These are phyloP conservation scores for Kalanchoe fedtschenkoi DNA, from an alignment of 164 flowering plant genomes.

Conservation along the genomic window DNA sequence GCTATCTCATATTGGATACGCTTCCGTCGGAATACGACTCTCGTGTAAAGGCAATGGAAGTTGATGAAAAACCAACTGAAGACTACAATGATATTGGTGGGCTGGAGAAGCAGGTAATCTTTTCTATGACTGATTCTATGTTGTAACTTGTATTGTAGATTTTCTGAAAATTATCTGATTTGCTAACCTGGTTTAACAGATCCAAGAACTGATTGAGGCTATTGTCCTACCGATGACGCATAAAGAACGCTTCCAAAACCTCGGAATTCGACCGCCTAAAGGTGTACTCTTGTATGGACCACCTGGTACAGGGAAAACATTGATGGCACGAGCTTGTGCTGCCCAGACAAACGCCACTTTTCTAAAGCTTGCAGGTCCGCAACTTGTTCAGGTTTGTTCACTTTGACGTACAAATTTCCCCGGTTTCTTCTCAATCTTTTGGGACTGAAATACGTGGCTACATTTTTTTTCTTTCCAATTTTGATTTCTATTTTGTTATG, in stretches of 20 bases:
- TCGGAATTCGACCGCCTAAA: background rate
- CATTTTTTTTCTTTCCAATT: too few relatives aligned
- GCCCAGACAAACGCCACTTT: too few relatives aligned
- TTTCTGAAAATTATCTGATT: background rate
- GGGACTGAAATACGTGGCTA: background rate
- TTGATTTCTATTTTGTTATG: too few relatives aligned
- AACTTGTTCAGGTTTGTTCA: background rate
- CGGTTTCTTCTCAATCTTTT: background rate
- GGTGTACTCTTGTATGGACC: too few relatives aligned
- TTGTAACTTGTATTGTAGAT: background rate
- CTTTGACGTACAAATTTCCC: background rate
- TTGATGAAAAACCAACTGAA: constrained; percentile 98
- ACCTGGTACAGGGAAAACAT: too few relatives aligned
- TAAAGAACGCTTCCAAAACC: background rate
- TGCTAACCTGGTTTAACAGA: background rate
- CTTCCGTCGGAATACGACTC: constrained; percentile 97
- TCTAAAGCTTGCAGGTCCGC: background rate
- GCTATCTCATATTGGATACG: constrained; percentile 87
- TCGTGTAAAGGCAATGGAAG: constrained; percentile 99
- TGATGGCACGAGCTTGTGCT: background rate
- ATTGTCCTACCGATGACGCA: too few relatives aligned
- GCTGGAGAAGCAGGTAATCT: constrained; percentile 28
- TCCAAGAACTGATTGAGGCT: background rate
- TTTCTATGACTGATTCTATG: too few relatives aligned
- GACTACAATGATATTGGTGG: constrained; percentile 32